These are phyloP conservation scores for Sclerotinia minor DNA, from an alignment of 2,329 filamentous ascomycete species.

Conservation along the genomic window DNA sequence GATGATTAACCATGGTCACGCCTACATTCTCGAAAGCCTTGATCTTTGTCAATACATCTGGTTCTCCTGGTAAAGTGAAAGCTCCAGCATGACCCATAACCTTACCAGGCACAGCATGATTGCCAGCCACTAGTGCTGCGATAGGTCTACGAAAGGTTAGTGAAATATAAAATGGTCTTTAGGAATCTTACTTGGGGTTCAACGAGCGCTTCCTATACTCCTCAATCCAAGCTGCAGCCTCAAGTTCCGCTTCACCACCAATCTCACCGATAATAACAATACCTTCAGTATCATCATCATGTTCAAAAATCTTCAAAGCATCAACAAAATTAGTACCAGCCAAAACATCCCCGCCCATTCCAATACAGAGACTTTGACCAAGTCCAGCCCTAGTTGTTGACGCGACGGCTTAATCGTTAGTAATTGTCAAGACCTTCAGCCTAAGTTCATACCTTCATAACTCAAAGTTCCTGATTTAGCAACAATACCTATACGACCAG, in stretches of 20 bases:
- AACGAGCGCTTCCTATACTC: slow-evolving; percentile 58
- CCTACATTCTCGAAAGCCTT: slow-evolving; percentile 64
- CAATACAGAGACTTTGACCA: slow-evolving; percentile 71
- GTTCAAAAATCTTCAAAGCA: slow-evolving; percentile 63
- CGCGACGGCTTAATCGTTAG: slow-evolving; percentile 55
- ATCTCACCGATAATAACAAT: slow-evolving; percentile 69
- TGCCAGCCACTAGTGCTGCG: slow-evolving; percentile 68
- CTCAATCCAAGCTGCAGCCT: slow-evolving; percentile 71
- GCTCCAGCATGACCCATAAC: slow-evolving; percentile 82
- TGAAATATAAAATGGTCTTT: neutral
- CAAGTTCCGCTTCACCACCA: slow-evolving; percentile 64
- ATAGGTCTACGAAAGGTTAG: slow-evolving; percentile 57
- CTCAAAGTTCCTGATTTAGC: slow-evolving; percentile 74
- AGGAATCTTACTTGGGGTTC: slow-evolving; percentile 62
- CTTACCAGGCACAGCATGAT: slow-evolving; percentile 60
- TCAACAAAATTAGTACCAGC: slow-evolving; percentile 75
- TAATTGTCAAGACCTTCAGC: neutral
- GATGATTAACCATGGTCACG: slow-evolving; percentile 71
- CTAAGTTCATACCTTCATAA: slow-evolving; percentile 55
- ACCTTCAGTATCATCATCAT: slow-evolving; percentile 64
- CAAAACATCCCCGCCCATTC: slow-evolving; percentile 71
- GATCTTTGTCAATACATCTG: slow-evolving; percentile 64
- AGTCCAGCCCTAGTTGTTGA: slow-evolving; percentile 68
- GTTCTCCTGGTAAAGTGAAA: slow-evolving; percentile 66
- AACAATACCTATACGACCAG: slow-evolving; percentile 68